Base-by-base conservation (phyloP, 495 filamentous ascomycete species). In the Penicillium alfredii region DNA sequence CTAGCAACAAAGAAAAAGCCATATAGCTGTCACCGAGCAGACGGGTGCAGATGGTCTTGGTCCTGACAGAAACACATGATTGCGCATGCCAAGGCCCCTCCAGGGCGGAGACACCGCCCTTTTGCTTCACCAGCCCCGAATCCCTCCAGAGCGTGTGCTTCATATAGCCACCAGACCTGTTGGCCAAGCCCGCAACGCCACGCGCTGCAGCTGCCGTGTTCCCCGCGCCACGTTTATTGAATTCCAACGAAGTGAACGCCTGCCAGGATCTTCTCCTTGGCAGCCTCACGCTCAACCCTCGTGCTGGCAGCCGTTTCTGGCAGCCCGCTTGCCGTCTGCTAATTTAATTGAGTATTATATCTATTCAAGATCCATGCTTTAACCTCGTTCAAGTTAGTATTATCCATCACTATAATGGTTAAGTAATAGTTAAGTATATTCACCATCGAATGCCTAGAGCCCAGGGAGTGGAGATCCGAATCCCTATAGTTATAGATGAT, bases 101-200 rank as follows among this genome's bases (percentile, higher is more conserved):
- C 34, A 31, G 44, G 46, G 39, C 35, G 38, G 29, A 49, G 50
- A 51, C 53, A 57, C 53, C 53, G 53, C 53, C 30, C n/a, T 35
- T 57, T 57, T 55, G 8, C 28, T 40, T 38, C 37, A 42, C 45
- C 34, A 38, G 17, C 34, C 40, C 34, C 26, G 12, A 25, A 7
- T 30, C 13, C 22, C 21, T 29, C 11, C 16, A 12, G 23, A 33
- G 16, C 19, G 20, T n/a, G 17, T 30, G 17, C 30, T 27, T 22
- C 30, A 47, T 47, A 24, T 10, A 35, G 13, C 30, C 31, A 41
- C 13, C 31, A 23, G 42, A 27, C 25, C 37, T 40, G 29, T 15
- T 18, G 26, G 32, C 35, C 46, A 53, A 54, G 44, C 25, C 32
- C 24, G 22, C 21, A 30, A 17, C 21, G 22, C 25, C 8, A 17